Base-by-base conservation (phyloP, 2,329 filamentous ascomycete species). In the Cladosporium sp. region DNA sequence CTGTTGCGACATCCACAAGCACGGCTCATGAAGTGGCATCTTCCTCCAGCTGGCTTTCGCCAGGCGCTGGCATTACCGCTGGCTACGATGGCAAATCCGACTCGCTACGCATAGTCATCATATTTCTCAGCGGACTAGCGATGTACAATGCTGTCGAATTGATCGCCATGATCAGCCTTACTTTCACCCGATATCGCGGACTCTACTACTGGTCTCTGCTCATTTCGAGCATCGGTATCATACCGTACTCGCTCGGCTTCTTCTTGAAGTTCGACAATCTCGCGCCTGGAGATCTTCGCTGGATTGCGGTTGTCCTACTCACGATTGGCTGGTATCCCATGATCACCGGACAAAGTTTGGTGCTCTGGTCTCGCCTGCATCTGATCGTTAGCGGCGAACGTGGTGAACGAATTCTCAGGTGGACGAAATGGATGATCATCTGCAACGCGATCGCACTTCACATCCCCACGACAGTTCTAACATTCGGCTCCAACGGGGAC, bases 291-390 rank as follows among this genome's bases (percentile, higher is more conserved):
- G 64, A 70, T 8, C 24, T 63, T 11, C 69, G 65, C 38, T 74
- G 71, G 69, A 60, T 73, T 4, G 66, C 69, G 5, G 63, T 71
- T 4, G 61, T 72, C 28, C 44, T 74, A 2, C 57, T 73, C 30
- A 80, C 79, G n/a, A 67, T 88, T 65, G 87, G 85, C 12, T 85
- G 87, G 84, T 85, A 83, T 74, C 71, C 78, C 2, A 88, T 89
- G 85, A 83, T 89, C 0, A 87, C 86, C 1, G 87, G 87, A 0
- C 86, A 88, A 73, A 83, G 84, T 0, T 71, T 88, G 14, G 87
- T 90, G 1, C 78, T 90, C 1, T 90, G 86, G 78, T 89, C 86
- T 0, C 82, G 87, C 7, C 80, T 90, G 0, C 86, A 89, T 71
- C 79, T 90, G 1, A 80, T 90, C 12, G 77, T 87, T 3, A 68